phyloP scores from a whole-genome alignment of 768 basidiomycete genomes.

The Sutorius australiensis region DNA sequence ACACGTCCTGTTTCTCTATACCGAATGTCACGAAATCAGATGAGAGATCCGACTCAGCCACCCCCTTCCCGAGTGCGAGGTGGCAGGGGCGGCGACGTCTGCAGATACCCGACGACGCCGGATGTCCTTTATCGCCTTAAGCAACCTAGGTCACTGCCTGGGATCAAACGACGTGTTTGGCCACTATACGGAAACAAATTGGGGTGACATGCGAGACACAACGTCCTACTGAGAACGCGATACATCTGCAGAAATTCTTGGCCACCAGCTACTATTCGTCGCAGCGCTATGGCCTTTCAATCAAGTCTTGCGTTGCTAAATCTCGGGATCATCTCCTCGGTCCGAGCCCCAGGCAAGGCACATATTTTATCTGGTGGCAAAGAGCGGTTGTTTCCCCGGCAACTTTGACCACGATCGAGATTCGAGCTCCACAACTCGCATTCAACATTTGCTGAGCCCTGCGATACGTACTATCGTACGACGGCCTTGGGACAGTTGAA shows the following conservation, averaged over 20 bases:
- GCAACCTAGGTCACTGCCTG: constrained; percentile 27
- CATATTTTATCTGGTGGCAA: constrained; percentile 8
- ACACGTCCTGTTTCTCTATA: too few relatives aligned
- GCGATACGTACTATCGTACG: constrained; percentile 47
- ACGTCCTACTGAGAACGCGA: too few relatives aligned
- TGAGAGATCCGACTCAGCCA: constrained; percentile 29
- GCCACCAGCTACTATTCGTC: constrained; percentile 39
- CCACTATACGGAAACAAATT: constrained; percentile 36
- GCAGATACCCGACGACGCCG: constrained; percentile 10
- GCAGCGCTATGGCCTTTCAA: constrained; percentile 35
- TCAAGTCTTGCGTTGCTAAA: constrained; percentile 35
- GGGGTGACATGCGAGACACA: constrained; percentile 39
- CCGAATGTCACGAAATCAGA: neutral
- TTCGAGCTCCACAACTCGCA: constrained; percentile 41
- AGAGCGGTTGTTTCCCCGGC: constrained; percentile 31
- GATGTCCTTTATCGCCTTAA: constrained; percentile 28
- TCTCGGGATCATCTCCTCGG: constrained; percentile 39
- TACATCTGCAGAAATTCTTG: constrained; percentile 40
- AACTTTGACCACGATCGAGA: constrained; percentile 43
- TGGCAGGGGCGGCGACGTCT: too few relatives aligned
- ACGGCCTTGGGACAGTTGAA: constrained; percentile 32
- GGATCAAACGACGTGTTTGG: constrained; percentile 34
- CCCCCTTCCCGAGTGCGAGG: constrained; percentile 18
- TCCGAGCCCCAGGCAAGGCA: constrained; percentile 36
- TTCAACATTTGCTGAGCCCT: constrained; percentile 38